Evolutionary conservation across 140 eudicot species (phyloP).

Genomic region (Flaveria floridana): DNA sequence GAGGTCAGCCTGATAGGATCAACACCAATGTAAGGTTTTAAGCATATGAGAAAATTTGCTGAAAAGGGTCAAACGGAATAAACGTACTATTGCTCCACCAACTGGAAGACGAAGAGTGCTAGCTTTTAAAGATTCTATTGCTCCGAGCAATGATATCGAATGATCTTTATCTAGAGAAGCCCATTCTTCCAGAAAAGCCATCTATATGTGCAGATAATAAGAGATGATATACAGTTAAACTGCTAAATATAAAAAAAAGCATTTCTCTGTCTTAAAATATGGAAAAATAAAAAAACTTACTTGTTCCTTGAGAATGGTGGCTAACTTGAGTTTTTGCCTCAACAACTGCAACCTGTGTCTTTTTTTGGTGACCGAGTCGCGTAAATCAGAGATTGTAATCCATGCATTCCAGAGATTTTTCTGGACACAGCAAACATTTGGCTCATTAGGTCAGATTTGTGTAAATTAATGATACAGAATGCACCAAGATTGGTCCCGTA

Average conservation of each 20-base stretch:
- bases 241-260: background rate
- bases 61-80: slow-evolving; percentile 1
- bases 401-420: slow-evolving; percentile 91
- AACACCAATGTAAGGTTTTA: slow-evolving; percentile 20
- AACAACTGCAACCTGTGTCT: slow-evolving; percentile 78
- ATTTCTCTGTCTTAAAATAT: background rate
- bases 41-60: slow-evolving; percentile 24
- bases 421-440: slow-evolving; percentile 45
- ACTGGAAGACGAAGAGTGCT: slow-evolving; percentile 99
- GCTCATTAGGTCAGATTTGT: background rate
- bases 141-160: slow-evolving; percentile 73
- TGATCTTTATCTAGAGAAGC: slow-evolving; percentile 78
- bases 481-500: background rate
- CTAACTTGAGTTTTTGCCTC: slow-evolving; percentile 84
- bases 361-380: slow-evolving; percentile 82
- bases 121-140: slow-evolving; percentile 92
- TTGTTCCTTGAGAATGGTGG: slow-evolving; percentile 84
- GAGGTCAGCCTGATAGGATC: slow-evolving; percentile 60
- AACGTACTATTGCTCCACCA: slow-evolving; percentile 76
- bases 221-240: background rate
- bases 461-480: background rate
- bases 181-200: slow-evolving; percentile 72
- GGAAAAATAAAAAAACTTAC: slow-evolving; percentile 37
- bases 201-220: slow-evolving; percentile 39
- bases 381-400: slow-evolving; percentile 88